Base-by-base conservation (phyloP, 2,329 filamentous ascomycete species). In the Camptophora hylomeconis region DNA sequence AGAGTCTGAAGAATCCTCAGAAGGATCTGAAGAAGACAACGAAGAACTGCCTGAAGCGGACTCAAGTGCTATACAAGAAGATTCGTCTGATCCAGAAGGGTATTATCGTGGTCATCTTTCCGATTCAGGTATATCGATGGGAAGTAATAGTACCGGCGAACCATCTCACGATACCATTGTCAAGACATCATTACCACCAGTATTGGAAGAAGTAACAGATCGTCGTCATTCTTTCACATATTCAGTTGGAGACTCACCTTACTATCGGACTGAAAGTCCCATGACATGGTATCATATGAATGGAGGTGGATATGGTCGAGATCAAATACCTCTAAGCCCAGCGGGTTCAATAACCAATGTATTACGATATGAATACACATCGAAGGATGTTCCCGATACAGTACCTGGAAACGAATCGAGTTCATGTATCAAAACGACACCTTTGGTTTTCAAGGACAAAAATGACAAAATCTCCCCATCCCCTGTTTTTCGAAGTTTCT, bases 401-500 rank as follows among this genome's bases (percentile, higher is more conserved):
- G 13, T 9, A 7, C 22, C 29, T 12, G 23, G 11, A 20, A 18
- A 14, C 16, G 6, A 26, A 4, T 14, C 12, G 8, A 23, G 23
- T 5, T 10, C 7, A 16, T 18, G 23, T 7, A 12, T 8, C 10
- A 26, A 26, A n/a, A 31, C n/a, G n/a, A 26, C n/a, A n/a, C n/a
- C n/a, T n/a, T n/a, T n/a, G n/a, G n/a, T n/a, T n/a, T n/a, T 31
- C 13, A 22, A 24, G 13, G 29, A 31, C 23, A 23, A 23, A 5
- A 7, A n/a, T 7, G 17, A 24, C 11, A 23, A 17, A 17, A 12
- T 16, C 10, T 6, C 10, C 24, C 45, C 53, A 8, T 47, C 52
- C 3, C 81, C 82, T 1, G 67, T 92, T 34, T 93, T 92, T 51
- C 72, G 86, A 23, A 76, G 76, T 32, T 94, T 94, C 46, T 76